Evolutionary conservation across 2,329 filamentous ascomycete genomes (phyloP), one percentile per base, ranked within the genome.

Genomic region (Ceratocystis variospora): DNA sequence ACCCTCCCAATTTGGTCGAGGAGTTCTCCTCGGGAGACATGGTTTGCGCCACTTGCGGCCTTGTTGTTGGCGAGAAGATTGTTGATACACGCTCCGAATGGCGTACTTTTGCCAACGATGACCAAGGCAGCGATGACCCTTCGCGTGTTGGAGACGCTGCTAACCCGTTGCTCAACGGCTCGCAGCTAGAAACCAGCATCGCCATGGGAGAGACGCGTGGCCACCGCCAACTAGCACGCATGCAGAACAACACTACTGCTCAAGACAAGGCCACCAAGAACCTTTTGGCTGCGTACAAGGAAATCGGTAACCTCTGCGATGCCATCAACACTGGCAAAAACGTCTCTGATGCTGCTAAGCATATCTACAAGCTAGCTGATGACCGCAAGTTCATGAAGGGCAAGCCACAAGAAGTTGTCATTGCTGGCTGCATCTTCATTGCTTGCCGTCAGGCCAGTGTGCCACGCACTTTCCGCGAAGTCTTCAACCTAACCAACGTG

Each of bases 61-160:
- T 96, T 44, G 94, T 99, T 5, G 83, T 99, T 37, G 88, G 89
- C 68, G 89, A 93, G 73, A 88, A 90, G 70, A 91, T 94, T 74
- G 92, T 99, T 73, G 95, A 99, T 74, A 95, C 90, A 68, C 88
- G 95, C 69, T 96, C 91, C 61, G 94, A 99, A 78, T 99, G 94
- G 94, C 90, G 94, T 74, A 99, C 94, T 0, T 99, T 99, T 78
- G 91, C 92, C 74, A 97, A 97, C 74, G 94, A 99, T 73, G 95
- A 99, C 74, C 90, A 96, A 75, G 90, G 90, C 73, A 92, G 89
- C 73, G 95, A 97, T 72, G 94, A 99, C 71, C 94, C 95, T 3
- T 96, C 91, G 68, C 94, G 94, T 90, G 93, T 99, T 70, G 94
- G 94, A 79, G 94, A 97, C 71, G 89, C 88, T 5, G 87, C 88